Conservation (phyloP, 1,284 basidiomycete genomes). For the Cryptococcus depauperatus region DNA sequence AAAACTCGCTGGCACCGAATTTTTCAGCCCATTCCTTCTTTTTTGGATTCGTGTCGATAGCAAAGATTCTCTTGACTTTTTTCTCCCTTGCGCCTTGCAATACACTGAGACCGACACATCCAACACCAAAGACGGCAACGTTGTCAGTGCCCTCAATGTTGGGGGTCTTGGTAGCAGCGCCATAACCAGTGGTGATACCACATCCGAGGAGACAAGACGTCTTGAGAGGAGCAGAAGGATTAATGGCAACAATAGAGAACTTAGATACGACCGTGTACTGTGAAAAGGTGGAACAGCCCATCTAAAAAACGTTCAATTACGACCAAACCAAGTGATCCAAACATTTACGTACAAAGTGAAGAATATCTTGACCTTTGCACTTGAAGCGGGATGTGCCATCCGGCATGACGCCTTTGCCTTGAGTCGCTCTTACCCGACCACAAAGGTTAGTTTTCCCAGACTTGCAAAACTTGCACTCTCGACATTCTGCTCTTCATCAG, state of each 20-base stretch:
- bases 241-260: constrained; percentile 88
- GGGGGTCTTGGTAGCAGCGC: constrained; percentile 50
- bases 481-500: constrained; percentile 58
- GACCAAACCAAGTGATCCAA: no score
- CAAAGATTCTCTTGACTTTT: constrained; percentile 80
- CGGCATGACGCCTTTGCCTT: constrained; percentile 95
- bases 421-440: constrained; percentile 77
- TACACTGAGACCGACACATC: constrained; percentile 91
- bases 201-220: constrained; percentile 93
- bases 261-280: constrained; percentile 99
- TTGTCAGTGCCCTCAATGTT: constrained; percentile 55
- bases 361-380: constrained; percentile 75
- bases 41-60: constrained; percentile 77
- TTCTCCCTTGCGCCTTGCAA: constrained; percentile 72
- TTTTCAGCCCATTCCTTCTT: constrained; percentile 85
- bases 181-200: constrained; percentile 86
- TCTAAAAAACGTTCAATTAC: constrained; percentile 53
- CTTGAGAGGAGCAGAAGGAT: constrained; percentile 76
- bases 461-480: constrained; percentile 96
- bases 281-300: constrained; percentile 97
- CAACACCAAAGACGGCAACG: constrained; percentile 91
- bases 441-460: constrained; percentile 98
- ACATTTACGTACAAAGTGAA: constrained; percentile 83
- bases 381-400: constrained; percentile 87
- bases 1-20: constrained; percentile 70